phyloP scores from a whole-genome alignment of 2,329 filamentous ascomycete genomes.

The Endothia cerciana region DNA sequence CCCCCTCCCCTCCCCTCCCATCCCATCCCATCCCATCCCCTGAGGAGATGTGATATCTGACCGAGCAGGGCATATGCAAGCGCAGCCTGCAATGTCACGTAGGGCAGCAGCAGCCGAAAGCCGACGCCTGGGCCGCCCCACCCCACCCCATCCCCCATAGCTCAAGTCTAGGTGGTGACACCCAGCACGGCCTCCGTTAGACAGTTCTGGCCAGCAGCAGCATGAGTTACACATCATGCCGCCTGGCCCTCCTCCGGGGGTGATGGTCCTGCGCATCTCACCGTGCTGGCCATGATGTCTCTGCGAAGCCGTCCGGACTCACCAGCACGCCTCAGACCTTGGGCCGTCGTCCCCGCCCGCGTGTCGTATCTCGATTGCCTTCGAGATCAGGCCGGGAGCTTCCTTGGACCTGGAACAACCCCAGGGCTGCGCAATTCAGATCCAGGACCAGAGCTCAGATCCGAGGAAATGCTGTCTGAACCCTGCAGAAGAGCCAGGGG shows the following conservation, averaged over 20 bases:
- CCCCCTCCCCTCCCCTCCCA: too few species aligned
- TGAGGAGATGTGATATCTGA: not conserved
- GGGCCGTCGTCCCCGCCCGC: too few species aligned
- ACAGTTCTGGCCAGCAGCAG: not conserved
- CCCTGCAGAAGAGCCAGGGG: not conserved
- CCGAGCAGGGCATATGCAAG: conserved; percentile 8
- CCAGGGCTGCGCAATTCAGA: not conserved
- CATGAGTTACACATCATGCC: too few species aligned
- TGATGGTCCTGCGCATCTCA: not conserved
- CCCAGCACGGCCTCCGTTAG: not conserved
- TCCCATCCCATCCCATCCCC: too few species aligned
- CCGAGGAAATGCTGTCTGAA: conserved; percentile 8
- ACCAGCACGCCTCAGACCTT: not conserved
- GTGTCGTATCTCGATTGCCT: not conserved
- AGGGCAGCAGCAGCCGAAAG: conserved; percentile 18
- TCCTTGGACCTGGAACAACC: not conserved
- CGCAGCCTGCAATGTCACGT: conserved; percentile 20
- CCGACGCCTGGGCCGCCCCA: conserved; percentile 8
- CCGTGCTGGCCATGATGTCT: not conserved
- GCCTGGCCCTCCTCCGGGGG: too few species aligned
- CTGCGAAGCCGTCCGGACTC: not conserved
- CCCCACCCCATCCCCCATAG: conserved; percentile 12
- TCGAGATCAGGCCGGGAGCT: not conserved
- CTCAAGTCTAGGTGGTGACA: too few species aligned
- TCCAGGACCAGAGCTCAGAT: not conserved